These are phyloP conservation scores for Thymus quinquecostatus DNA, from an alignment of 257 asterid genomes.

Conservation along the genomic window DNA sequence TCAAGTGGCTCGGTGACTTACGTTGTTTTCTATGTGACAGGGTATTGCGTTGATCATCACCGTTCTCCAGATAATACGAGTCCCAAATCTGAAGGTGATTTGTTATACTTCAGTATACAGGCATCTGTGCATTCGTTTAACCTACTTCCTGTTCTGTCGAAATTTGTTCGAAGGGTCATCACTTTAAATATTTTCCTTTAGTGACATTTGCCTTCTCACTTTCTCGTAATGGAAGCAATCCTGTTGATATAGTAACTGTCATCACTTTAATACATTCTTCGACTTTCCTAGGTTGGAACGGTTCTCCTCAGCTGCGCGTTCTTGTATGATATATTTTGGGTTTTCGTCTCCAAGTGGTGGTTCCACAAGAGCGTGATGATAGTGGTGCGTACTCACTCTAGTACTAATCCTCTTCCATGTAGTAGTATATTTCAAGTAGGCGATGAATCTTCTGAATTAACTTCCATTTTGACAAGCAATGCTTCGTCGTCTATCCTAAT, in stretches of 20 bases:
- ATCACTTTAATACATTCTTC: constrained; percentile 23
- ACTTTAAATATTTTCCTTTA: too few species aligned
- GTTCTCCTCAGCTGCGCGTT: constrained; percentile 90
- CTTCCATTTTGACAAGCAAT: not conserved
- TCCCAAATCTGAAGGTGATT: constrained; percentile 93
- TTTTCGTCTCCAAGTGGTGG: constrained; percentile 83
- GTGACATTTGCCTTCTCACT: too few species aligned
- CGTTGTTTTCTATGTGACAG: constrained; percentile 44
- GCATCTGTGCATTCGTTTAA: not conserved
- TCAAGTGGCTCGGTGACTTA: constrained; percentile 1
- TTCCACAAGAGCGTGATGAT: constrained; percentile 98
- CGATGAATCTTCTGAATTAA: not conserved
- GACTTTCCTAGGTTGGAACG: constrained; percentile 81
- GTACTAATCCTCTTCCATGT: not conserved
- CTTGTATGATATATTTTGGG: constrained; percentile 96
- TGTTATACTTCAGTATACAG: constrained; percentile 1
- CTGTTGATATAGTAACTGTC: too few species aligned
- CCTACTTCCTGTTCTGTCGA: not conserved
- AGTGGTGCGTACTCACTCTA: constrained; percentile 66
- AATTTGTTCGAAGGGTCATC: not conserved
- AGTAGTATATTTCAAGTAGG: not conserved
- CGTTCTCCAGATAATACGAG: constrained; percentile 85
- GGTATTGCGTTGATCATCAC: constrained; percentile 95
- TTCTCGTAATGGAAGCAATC: too few species aligned
- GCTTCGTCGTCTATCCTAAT: constrained; percentile 18